Evolutionary conservation across 345 rosid genomes (phyloP), one percentile per base, ranked within the genome.

Genomic region (Pelargonium nanum): DNA sequence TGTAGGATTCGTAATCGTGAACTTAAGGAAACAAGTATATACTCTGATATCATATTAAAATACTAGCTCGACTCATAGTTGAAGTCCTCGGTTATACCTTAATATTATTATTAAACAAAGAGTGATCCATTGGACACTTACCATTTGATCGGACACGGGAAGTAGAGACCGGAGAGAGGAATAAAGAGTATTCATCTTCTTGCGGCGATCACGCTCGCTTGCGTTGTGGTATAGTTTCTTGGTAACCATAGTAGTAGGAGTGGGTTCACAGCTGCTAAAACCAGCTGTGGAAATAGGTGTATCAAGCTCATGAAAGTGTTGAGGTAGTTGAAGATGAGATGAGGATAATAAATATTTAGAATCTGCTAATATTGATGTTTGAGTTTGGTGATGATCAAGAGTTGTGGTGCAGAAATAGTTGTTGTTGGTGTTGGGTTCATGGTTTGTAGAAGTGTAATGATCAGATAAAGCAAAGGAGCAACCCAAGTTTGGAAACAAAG

Each of bases 161-260:
- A 88, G 82, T 44, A 85, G 70, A 5, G 78, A 75, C 20, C 88
- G 88, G 59, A 88, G 93, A 6, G 84, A 70, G 19, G 81, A 78
- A 61, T 75, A 88, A 57, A 85, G 66, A 30, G 22, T 22, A 58
- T 84, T 88, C 53, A 88, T 74, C 69, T 78, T 85, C 73, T 69
- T 82, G 6, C 96, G 79, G 4, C 88, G 84, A 24, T 75, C 73
- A 0, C 88, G 80, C 56, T 88, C 96, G 2, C 79, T 80, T 7
- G 96, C 93, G 40, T 84, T 88, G 77, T 85, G 96, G 58, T 76
- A 75, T 20, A 88, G 78, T 81, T 84, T 85, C 85, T 83, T 57
- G 24, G 12, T 81, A 25, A 66, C 79, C 52, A 66, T 19, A 28
- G 26, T 59, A 52, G 51, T 53, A 24, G 64, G 60, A 51, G 59